Evolutionary conservation across 768 basidiomycete species (phyloP).

Genomic region (Naematelia aurantialba): DNA sequence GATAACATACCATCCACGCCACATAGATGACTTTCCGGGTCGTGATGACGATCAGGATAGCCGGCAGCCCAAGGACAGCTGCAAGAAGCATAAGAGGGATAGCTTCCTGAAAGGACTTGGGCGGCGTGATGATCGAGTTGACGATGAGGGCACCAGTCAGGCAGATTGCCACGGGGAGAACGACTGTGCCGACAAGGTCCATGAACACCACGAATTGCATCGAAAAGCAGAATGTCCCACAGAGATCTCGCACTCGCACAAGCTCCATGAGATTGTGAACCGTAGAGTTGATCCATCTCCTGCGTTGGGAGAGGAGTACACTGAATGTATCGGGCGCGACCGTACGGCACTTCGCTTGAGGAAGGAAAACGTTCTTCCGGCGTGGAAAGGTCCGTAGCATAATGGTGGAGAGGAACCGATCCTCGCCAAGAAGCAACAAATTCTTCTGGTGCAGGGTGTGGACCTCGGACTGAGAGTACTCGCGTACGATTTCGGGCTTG

Average conservation of each 20-base stretch:
- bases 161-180: slow-evolving; percentile 86
- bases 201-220: slow-evolving; percentile 99
- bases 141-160: slow-evolving; percentile 86
- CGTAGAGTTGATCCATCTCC: slow-evolving; percentile 99
- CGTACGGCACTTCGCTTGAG: slow-evolving; percentile 90
- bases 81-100: slow-evolving; percentile 86
- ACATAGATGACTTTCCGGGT: slow-evolving; percentile 93
- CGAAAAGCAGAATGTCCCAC: slow-evolving; percentile 99
- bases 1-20: slow-evolving; percentile 96
- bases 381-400: slow-evolving; percentile 95
- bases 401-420: slow-evolving; percentile 96
- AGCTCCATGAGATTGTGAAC: slow-evolving; percentile 99
- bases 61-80: slow-evolving; percentile 90
- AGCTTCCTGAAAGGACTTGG: slow-evolving; percentile 79
- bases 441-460: slow-evolving; percentile 97
- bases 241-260: slow-evolving; percentile 90
- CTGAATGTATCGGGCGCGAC: slow-evolving; percentile 93
- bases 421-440: slow-evolving; percentile 89
- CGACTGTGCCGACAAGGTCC: slow-evolving; percentile 62
- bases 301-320: slow-evolving; percentile 88
- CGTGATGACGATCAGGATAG: slow-evolving; percentile 84
- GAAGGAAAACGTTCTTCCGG: slow-evolving; percentile 98
- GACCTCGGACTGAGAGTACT: slow-evolving; percentile 92
- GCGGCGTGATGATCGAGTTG: slow-evolving; percentile 73
- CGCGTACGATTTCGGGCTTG: slow-evolving; percentile 94